A percentile compares a stretch with the other conserved stretches of the same genome.
phyloP scores from a whole-genome alignment of 208 protist genomes.

The Leishmania aethiopica region DNA sequence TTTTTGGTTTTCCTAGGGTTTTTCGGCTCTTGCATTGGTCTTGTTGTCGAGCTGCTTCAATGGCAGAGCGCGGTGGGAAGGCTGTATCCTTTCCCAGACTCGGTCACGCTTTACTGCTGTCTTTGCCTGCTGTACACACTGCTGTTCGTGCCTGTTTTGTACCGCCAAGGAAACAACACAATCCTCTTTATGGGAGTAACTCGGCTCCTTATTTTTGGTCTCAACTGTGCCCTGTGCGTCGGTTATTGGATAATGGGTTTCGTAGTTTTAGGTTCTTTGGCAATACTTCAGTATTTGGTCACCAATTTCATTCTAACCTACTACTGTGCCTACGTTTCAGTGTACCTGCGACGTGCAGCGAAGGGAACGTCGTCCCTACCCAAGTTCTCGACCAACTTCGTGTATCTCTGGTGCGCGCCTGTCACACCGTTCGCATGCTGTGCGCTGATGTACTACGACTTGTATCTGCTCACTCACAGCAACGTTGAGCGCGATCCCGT shows the following conservation, averaged over 20 bases:
- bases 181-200: slow-evolving; percentile 43
- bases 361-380: slow-evolving; percentile 27
- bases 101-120: slow-evolving; percentile 71
- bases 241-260: slow-evolving; percentile 69
- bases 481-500: neutral
- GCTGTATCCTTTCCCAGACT: slow-evolving; percentile 64
- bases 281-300: slow-evolving; percentile 49
- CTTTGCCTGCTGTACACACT: slow-evolving; percentile 56
- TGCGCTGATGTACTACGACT: slow-evolving; percentile 58
- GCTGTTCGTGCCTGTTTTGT: slow-evolving; percentile 31
- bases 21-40: slow-evolving; percentile 59
- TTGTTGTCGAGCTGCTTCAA: slow-evolving; percentile 56
- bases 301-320: slow-evolving; percentile 56
- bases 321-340: slow-evolving; percentile 53
- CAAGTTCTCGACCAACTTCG: slow-evolving; percentile 34
- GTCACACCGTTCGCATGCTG: slow-evolving; percentile 64
- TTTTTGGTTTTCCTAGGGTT: slow-evolving; percentile 60
- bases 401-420: slow-evolving; percentile 62
- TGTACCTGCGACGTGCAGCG: slow-evolving; percentile 32
- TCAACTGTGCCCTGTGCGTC: slow-evolving; percentile 67
- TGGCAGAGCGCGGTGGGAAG: slow-evolving; percentile 63
- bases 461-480: slow-evolving; percentile 33
- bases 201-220: slow-evolving; percentile 56
- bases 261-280: slow-evolving; percentile 50
- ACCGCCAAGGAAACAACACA: slow-evolving; percentile 26